Conservation (phyloP, 2,329 filamentous ascomycete species). For the Aspergillus melleus region DNA sequence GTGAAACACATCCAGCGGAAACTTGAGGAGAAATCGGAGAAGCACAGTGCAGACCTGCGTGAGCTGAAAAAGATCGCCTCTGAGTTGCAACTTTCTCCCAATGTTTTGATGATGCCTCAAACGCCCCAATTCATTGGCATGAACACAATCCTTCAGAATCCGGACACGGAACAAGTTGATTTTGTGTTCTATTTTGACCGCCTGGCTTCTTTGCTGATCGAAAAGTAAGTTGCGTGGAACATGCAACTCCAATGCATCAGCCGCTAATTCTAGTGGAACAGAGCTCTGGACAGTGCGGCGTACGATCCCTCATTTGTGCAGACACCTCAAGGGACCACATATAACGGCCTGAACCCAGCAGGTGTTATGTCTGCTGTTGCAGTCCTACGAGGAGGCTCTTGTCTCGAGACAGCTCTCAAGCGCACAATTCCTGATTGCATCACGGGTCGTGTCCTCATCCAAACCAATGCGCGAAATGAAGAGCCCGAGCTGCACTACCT, state of each 20-base stretch:
- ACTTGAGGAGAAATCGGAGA: slow-evolving; percentile 78
- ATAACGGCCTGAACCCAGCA: slow-evolving; percentile 68
- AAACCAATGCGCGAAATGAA: slow-evolving; percentile 79
- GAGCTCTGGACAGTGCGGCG: slow-evolving; percentile 73
- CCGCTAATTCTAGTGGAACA: slow-evolving; percentile 32
- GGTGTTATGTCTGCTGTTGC: slow-evolving; percentile 83
- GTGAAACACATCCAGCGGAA: slow-evolving; percentile 89
- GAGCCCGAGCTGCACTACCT: slow-evolving; percentile 93
- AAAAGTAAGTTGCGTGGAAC: slow-evolving; percentile 49
- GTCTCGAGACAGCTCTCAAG: slow-evolving; percentile 82
- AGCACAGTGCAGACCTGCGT: slow-evolving; percentile 76
- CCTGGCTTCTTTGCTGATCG: slow-evolving; percentile 78
- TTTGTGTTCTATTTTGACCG: slow-evolving; percentile 98
- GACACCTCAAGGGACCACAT: slow-evolving; percentile 70
- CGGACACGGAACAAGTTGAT: slow-evolving; percentile 76
- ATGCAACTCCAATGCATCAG: not conserved
- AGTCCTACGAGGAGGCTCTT: slow-evolving; percentile 83
- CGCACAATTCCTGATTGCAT: slow-evolving; percentile 91
- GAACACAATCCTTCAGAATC: slow-evolving; percentile 85
- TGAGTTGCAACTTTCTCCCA: slow-evolving; percentile 70
- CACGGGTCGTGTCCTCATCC: slow-evolving; percentile 85
- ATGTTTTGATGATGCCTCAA: slow-evolving; percentile 71
- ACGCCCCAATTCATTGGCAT: slow-evolving; percentile 83
- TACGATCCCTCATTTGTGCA: slow-evolving; percentile 65
- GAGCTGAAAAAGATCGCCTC: slow-evolving; percentile 72